Conservation (phyloP, 495 filamentous ascomycete species). For the Aspergillus asperescens region DNA sequence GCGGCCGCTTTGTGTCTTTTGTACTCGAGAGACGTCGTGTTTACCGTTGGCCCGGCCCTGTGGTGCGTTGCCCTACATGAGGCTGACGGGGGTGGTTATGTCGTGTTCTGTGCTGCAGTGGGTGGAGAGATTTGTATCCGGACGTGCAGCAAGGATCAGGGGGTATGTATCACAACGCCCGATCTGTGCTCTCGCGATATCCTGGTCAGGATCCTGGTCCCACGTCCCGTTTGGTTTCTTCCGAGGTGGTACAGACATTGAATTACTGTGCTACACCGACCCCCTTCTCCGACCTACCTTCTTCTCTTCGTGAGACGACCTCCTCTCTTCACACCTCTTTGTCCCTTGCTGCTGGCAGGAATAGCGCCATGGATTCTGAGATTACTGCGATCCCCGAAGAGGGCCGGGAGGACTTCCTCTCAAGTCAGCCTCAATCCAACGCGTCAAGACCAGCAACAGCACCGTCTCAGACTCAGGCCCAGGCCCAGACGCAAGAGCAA, state of each 20-base stretch:
- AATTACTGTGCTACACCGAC: background rate
- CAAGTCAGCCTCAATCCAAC: too few species aligned
- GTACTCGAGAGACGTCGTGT: too few species aligned
- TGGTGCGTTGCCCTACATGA: background rate
- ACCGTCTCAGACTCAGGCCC: too few species aligned
- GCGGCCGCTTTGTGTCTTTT: constrained; percentile 8
- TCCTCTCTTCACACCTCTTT: too few species aligned
- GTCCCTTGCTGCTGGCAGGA: too few species aligned
- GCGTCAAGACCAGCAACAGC: too few species aligned
- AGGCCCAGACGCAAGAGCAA: background rate
- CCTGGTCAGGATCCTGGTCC: background rate
- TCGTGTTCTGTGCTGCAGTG: background rate
- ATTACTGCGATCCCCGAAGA: background rate
- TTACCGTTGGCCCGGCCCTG: background rate
- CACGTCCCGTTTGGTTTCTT: background rate
- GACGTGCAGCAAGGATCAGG: too few species aligned
- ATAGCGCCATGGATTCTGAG: constrained; percentile 5
- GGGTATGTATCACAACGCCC: background rate
- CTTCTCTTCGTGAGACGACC: too few species aligned
- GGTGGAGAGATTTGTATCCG: background rate
- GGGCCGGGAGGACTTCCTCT: background rate
- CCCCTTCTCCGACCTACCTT: too few species aligned
- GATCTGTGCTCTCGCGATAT: background rate
- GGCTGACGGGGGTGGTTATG: background rate
- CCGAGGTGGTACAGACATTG: background rate